Evolutionary conservation across 164 flowering plant genomes (phyloP), one percentile per base, ranked within the genome.

Genomic region (Berberis vulgaris): DNA sequence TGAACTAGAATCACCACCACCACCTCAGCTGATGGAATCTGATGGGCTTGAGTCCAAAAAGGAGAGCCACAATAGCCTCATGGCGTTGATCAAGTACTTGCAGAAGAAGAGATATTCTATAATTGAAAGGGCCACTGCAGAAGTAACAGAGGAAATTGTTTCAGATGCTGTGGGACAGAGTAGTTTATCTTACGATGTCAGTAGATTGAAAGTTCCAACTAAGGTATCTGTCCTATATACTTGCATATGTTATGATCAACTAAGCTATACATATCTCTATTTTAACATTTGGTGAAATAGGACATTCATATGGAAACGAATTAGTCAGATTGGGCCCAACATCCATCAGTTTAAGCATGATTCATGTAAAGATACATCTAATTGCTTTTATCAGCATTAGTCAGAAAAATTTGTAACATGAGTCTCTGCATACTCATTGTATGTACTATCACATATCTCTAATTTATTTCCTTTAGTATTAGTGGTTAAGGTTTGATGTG

Each of bases 91-190:
- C 63, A 91, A 95, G 82, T 88, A 73, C 68, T 73, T 95, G 81
- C 97, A 91, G 73, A 91, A 86, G 79, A 95, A 84, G 72, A 79
- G 98, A 73, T 77, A 49, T 70, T 67, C 73, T 68, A 77, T 89
- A 40, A 77, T 95, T 68, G 96, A 88, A 47, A 91, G 82, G 77
- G 97, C 99, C 60, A 77, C 97, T 66, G 83, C 94, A 45, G 99
- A 91, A 73, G 91, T 88, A 66, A 91, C 98, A 40, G 95, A 91
- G 45, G 98, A 91, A 76, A 96, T 85, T 66, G 86, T 95, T 73
- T 80, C 76, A 52, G 90, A 84, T 85, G 97, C 91, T 71, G 90
- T 85, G 60, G 88, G 84, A 52, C 80, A 81, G 59, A 79, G 72
- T 65, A 81, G 68, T 64, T 71, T 69, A 38, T 72, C 91, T 56